phyloP scores from a whole-genome alignment of 768 basidiomycete species.

The Sarcodon sp. region DNA sequence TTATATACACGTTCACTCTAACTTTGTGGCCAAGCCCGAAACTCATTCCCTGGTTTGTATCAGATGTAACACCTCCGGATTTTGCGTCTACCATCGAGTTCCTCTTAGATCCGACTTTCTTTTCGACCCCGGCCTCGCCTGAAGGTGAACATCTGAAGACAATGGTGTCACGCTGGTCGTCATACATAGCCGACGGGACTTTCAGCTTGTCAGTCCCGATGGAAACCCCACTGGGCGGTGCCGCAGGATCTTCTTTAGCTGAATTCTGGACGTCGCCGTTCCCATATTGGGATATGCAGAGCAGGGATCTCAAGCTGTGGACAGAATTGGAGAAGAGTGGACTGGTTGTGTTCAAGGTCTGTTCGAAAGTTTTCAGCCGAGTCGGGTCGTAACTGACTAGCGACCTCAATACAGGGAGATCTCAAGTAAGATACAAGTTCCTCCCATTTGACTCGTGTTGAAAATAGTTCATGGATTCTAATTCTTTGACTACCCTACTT shows the following conservation, averaged over 20 bases:
- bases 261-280: constrained; percentile 66
- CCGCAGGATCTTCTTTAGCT: constrained; percentile 17
- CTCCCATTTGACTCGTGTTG: not conserved
- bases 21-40: constrained; percentile 52
- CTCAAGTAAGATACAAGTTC: constrained; percentile 58
- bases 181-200: constrained; percentile 52
- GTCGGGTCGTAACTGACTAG: not conserved
- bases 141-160: constrained; percentile 30
- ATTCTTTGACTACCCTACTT: not conserved
- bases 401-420: constrained; percentile 45
- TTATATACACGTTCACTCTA: not conserved
- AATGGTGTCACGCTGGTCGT: constrained; percentile 63
- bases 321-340: constrained; percentile 36
- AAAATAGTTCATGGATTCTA: not conserved
- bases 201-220: constrained; percentile 64
- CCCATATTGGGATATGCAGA: constrained; percentile 67
- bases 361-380: not conserved
- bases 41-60: constrained; percentile 94
- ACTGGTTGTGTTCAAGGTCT: constrained; percentile 78
- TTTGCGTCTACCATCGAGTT: constrained; percentile 47
- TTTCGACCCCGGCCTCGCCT: constrained; percentile 13
- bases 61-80: constrained; percentile 84
- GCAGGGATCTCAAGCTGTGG: constrained; percentile 37
- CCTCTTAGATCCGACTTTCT: constrained; percentile 56
- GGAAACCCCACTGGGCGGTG: constrained; percentile 42